Evolutionary conservation across 1,284 basidiomycete genomes (phyloP).

Genomic region (Ustilago vetiveriae): DNA sequence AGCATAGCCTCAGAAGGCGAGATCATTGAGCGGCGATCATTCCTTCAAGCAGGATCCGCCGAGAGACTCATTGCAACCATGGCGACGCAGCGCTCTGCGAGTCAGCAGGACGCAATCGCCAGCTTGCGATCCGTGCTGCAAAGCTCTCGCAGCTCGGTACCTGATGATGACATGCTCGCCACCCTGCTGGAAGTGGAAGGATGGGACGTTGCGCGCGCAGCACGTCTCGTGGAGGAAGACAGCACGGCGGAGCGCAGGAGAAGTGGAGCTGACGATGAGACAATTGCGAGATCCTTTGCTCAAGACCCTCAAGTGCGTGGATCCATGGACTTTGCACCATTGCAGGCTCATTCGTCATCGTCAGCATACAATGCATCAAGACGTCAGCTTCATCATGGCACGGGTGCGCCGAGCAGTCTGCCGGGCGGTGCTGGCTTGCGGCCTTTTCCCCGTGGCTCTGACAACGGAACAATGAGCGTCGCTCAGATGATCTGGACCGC

Average conservation of each 20-base stretch:
- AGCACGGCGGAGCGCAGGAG: conserved; percentile 39
- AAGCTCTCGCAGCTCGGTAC: conserved; percentile 11
- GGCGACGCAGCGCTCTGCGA: conserved; percentile 21
- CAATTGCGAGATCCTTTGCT: conserved; percentile 42
- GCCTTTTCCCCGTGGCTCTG: conserved; percentile 11
- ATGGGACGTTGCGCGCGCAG: conserved; percentile 45
- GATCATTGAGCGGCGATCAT: too few relatives aligned
- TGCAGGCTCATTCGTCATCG: not conserved
- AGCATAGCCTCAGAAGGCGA: too few relatives aligned
- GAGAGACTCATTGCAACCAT: not conserved
- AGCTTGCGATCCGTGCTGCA: conserved; percentile 32
- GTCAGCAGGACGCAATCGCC: conserved; percentile 41
- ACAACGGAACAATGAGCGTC: conserved; percentile 11
- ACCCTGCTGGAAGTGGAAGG: conserved; percentile 49
- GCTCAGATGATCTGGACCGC: conserved; percentile 48
- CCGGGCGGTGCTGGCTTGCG: conserved; percentile 36
- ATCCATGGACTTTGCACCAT: conserved; percentile 32
- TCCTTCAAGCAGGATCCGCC: not conserved
- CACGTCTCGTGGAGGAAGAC: conserved; percentile 37
- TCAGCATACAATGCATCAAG: not conserved
- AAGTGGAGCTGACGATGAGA: conserved; percentile 49
- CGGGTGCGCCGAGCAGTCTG: conserved; percentile 17
- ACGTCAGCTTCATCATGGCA: not conserved
- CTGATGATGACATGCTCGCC: conserved; percentile 36
- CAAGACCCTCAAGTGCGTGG: conserved; percentile 22